phyloP scores from a whole-genome alignment of 345 rosid species.

The Nephelium lappaceum region DNA sequence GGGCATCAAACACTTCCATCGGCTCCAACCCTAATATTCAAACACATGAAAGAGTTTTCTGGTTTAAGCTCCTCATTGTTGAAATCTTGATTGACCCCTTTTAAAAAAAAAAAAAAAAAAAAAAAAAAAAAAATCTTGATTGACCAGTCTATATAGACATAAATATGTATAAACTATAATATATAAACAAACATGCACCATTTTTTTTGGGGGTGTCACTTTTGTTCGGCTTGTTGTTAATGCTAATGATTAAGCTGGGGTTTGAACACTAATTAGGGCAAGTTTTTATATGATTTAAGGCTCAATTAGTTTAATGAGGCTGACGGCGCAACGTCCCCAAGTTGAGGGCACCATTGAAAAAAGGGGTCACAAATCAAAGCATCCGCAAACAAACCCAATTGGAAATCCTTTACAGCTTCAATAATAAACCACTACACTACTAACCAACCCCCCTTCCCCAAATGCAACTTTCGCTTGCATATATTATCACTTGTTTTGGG shows the following conservation, averaged over 20 bases:
- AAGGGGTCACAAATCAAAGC: not conserved
- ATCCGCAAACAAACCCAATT: slow-evolving; percentile 15
- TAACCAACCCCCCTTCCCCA: not conserved
- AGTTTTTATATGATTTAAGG: slow-evolving; percentile 10
- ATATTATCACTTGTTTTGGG: slow-evolving; percentile 7
- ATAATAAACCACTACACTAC: slow-evolving; percentile 24
- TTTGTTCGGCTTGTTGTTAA: slow-evolving; percentile 7
- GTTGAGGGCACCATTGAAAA: slow-evolving; percentile 14
- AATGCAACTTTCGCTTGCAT: slow-evolving; percentile 18
- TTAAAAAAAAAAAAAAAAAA: too few relatives aligned
- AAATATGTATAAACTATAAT: not conserved
- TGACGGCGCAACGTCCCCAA: slow-evolving; percentile 35
- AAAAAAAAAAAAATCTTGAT: not conserved
- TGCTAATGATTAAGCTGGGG: slow-evolving; percentile 31
- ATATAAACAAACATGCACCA: not conserved
- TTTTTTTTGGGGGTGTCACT: not conserved
- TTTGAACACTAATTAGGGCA: slow-evolving; percentile 25
- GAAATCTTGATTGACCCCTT: not conserved
- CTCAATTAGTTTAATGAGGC: slow-evolving; percentile 11
- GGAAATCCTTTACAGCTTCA: slow-evolving; percentile 20
- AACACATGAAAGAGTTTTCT: not conserved
- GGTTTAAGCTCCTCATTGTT: not conserved
- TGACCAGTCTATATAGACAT: not conserved
- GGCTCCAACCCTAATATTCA: not conserved
- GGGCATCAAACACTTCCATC: not conserved